Evolutionary conservation across 768 basidiomycete species (phyloP).

Genomic region (Kwoniella sp.): DNA sequence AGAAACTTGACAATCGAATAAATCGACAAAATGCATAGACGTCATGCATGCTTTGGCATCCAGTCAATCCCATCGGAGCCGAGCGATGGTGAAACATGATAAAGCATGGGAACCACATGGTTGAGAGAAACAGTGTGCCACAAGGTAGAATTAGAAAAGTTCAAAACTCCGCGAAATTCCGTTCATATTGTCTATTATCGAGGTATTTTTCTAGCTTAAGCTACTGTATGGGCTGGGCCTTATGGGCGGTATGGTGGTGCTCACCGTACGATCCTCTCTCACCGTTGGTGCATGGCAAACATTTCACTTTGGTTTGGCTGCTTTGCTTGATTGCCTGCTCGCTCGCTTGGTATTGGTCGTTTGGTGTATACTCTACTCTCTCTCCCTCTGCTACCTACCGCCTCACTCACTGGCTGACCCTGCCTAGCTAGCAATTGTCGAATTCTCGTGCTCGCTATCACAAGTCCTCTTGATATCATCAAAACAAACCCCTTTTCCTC

Average conservation of each 20-base stretch:
- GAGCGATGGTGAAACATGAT: not conserved
- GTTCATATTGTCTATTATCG: not conserved
- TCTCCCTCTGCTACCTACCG: not conserved
- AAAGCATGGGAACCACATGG: not conserved
- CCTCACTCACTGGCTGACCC: not conserved
- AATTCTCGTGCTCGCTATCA: conserved; percentile 6
- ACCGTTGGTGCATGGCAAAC: not conserved
- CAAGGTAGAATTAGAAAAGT: not conserved
- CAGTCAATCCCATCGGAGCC: conserved; percentile 7
- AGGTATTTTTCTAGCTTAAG: not conserved
- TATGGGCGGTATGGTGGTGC: not conserved
- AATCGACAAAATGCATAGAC: not conserved
- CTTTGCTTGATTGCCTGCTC: not conserved
- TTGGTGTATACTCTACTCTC: not conserved
- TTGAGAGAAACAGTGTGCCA: conserved; percentile 3
- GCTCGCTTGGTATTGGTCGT: too few species aligned
- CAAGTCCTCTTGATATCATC: conserved; percentile 1
- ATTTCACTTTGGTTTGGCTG: not conserved
- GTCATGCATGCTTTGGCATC: conserved; percentile 6
- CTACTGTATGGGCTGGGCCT: too few species aligned
- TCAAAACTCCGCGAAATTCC: conserved; percentile 16
- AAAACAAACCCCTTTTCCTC: not conserved
- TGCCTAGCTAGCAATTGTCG: not conserved
- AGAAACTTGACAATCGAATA: not conserved
- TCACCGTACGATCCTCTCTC: conserved; percentile 10